Base-by-base conservation (phyloP, 2,329 filamentous ascomycete species). In the Colletotrichum sp. region DNA sequence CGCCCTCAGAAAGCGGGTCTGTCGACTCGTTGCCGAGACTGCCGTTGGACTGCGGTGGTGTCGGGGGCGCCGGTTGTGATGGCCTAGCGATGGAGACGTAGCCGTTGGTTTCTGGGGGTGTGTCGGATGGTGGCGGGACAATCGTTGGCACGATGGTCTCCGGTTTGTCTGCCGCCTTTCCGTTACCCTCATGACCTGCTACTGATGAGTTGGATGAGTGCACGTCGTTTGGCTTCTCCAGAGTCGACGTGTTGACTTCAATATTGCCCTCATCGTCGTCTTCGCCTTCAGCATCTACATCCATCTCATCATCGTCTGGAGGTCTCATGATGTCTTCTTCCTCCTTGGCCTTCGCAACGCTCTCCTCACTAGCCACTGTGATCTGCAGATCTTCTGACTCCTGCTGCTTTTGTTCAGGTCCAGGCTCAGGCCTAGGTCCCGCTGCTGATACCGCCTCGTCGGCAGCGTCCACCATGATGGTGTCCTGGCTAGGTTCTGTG, bases 1-100 rank as follows among this genome's bases (percentile, higher is more conserved):
- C 96, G 74, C 96, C 96, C 65, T 93, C 89, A 4, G 90, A 90
- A 60, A 95, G 87, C 15, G 90, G 87, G 43, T 92, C 90, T 6
- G 81, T 78, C 3, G 88, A 83, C 71, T 86, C 84, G 55, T 85
- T 86, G 60, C 83, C 84, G 16, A 91, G 84, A 77, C 90, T 92
- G 60, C 90, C 90, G 77, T 91, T 92, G 1, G 91, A 94, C 68
- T 92, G 90, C 2, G 93, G 93, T 30, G 93, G 93, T 3, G 93
- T 94, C 13, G 93, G 91, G 5, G 93, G 93, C 0, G 85, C 87
- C 9, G 85, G 79, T 48, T 84, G 83, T 26, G 85, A 80, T 5
- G 81, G 80, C 21, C 79, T 80, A 60, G 80, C 79, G 15, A 81
- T 80, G 16, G 81, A 79, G 16, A 85, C 80, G 78, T 89, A 90